These are phyloP conservation scores for Myxozyma geophila DNA, from an alignment of 805 yeast species.

Conservation along the genomic window DNA sequence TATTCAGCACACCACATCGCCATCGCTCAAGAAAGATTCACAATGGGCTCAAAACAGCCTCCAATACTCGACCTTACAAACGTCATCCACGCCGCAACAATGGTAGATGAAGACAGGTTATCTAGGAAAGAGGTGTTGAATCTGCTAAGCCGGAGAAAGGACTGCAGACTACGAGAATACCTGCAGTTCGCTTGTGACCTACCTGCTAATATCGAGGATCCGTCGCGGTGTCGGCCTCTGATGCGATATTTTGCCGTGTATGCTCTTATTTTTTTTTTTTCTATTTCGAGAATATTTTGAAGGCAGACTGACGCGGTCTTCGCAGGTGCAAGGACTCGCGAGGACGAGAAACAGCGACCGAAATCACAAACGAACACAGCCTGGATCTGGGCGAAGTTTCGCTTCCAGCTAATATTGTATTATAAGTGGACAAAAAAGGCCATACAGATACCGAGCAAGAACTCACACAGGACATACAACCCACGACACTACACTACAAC, in stretches of 20 bases:
- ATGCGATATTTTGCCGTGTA: constrained; percentile 26
- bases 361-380: constrained; percentile 8
- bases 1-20: background rate
- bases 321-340: constrained; percentile 13
- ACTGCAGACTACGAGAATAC: constrained; percentile 17
- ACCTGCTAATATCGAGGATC: constrained; percentile 14
- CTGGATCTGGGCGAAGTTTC: background rate
- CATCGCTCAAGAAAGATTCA: background rate
- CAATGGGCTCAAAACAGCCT: background rate
- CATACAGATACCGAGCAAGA: no score
- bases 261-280: background rate
- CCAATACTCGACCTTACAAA: background rate
- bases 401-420: background rate
- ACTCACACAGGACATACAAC: no score
- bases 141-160: constrained; percentile 1
- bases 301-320: background rate
- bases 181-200: constrained; percentile 17
- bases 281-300: background rate
- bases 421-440: no score
- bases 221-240: constrained; percentile 11
- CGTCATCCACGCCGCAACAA: background rate
- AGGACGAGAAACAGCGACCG: constrained; percentile 5
- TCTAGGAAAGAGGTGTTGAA: constrained; percentile 2
- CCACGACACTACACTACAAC: no score
- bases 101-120: constrained; percentile 5